phyloP scores from a whole-genome alignment of 106 monocot genomes.

The Phalaenopsis equestris region DNA sequence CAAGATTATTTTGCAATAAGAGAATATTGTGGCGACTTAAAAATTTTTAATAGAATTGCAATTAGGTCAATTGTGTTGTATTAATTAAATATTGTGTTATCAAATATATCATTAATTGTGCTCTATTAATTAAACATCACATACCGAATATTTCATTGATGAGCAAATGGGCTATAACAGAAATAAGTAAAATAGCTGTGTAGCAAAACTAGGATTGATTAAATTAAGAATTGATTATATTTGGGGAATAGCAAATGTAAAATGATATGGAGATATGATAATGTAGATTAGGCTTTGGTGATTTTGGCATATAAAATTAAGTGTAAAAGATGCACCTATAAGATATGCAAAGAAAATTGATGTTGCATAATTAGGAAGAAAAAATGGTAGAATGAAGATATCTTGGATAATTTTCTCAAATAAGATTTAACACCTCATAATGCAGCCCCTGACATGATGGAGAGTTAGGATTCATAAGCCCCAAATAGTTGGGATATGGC shows the following conservation, averaged over 20 bases:
- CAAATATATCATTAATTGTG: too few species aligned
- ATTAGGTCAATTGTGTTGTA: too few species aligned
- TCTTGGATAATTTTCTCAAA: background rate
- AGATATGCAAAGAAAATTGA: background rate
- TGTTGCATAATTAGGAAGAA: background rate
- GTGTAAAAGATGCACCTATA: background rate
- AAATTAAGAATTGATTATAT: background rate
- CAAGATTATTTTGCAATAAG: too few species aligned
- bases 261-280: too few species aligned
- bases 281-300: background rate
- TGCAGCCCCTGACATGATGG: background rate
- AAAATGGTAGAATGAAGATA: background rate
- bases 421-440: background rate
- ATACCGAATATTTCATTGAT: too few species aligned
- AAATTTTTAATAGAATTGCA: too few species aligned
- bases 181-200: background rate
- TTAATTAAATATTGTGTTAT: too few species aligned
- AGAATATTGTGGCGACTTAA: too few species aligned
- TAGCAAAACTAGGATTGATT: background rate
- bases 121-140: too few species aligned
- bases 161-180: background rate
- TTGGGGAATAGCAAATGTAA: background rate
- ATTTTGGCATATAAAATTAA: background rate
- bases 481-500: background rate
- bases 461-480: background rate